Percentiles rank a stretch among this genome's conserved stretches.
Conservation (phyloP, 2,329 filamentous ascomycete genomes). For the Penicillium sp. region DNA sequence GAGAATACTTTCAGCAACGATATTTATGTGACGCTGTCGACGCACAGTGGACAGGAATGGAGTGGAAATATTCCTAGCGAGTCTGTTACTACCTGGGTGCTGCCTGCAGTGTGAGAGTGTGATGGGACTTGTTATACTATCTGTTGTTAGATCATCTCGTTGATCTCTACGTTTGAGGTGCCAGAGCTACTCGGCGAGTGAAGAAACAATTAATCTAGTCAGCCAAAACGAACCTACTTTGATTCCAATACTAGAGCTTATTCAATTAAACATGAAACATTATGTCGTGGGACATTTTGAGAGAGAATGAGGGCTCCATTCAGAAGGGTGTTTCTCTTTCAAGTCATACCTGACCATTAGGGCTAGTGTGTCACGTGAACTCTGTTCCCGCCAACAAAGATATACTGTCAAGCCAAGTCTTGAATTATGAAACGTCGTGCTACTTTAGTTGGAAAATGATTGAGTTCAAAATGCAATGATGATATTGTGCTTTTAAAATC, state of each 20-base stretch:
- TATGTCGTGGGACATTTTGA: not conserved
- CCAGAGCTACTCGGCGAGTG: not conserved
- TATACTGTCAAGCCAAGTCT: not conserved
- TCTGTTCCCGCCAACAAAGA: not conserved
- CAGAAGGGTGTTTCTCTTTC: not conserved
- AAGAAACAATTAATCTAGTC: not conserved
- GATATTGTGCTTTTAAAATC: slow-evolving; percentile 14
- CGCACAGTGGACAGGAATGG: slow-evolving; percentile 31
- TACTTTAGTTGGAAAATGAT: not conserved
- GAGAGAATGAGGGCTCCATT: not conserved
- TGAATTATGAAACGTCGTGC: no score
- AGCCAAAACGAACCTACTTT: not conserved
- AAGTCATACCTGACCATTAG: not conserved
- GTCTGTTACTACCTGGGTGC: slow-evolving; percentile 37
- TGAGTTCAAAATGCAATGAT: not conserved
- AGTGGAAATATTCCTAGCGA: slow-evolving; percentile 34
- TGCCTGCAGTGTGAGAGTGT: slow-evolving; percentile 20
- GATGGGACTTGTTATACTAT: not conserved
- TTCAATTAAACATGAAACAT: not conserved
- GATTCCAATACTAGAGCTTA: not conserved
- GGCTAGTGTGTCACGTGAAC: slow-evolving; percentile 3
- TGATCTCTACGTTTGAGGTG: not conserved
- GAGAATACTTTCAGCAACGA: slow-evolving; percentile 54
- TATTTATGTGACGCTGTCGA: slow-evolving; percentile 44
- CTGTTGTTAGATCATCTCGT: not conserved